These are phyloP conservation scores for Tilletiopsis washingtonensis DNA, from an alignment of 1,284 basidiomycete species.

Conservation along the genomic window DNA sequence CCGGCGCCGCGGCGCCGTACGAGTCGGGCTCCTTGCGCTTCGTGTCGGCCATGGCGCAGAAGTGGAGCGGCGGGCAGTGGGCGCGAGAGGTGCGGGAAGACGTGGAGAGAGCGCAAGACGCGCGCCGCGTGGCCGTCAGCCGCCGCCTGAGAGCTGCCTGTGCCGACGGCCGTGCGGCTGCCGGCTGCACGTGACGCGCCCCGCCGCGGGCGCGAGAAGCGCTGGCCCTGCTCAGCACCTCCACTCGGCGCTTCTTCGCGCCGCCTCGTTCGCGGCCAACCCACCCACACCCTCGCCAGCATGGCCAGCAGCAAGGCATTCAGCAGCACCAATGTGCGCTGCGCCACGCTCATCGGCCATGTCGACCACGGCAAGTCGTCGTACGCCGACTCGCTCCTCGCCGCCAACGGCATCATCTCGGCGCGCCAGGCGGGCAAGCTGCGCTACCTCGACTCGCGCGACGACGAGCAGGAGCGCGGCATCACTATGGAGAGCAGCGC, in stretches of 20 bases:
- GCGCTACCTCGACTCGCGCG: conserved; percentile 86
- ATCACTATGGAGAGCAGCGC: conserved; percentile 99
- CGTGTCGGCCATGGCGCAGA: no score
- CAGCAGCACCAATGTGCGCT: conserved; percentile 32
- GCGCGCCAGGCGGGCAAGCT: conserved; percentile 90
- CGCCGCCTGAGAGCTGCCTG: no score
- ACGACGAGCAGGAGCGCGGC: conserved; percentile 94
- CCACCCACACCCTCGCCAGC: not conserved
- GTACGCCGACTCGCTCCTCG: conserved; percentile 87
- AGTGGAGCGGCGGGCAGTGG: no score
- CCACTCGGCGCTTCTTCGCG: not conserved
- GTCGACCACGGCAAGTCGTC: conserved; percentile 51
- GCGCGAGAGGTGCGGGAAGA: no score
- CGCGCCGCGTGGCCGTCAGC: no score
- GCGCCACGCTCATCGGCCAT: conserved; percentile 45
- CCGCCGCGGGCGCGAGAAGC: no score
- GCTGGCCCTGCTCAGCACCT: no score
- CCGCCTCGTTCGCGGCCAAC: not conserved
- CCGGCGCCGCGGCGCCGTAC: no score
- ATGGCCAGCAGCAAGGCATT: conserved; percentile 8
- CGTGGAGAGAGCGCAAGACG: no score
- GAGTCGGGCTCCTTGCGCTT: no score
- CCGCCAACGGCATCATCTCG: conserved; percentile 97
- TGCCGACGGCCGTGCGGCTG: no score
- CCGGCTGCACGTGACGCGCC: no score